A percentile compares a stretch with the other conserved stretches of the same genome.
Conservation (phyloP, 1,284 basidiomycete species). For the Lentinus polychrous region DNA sequence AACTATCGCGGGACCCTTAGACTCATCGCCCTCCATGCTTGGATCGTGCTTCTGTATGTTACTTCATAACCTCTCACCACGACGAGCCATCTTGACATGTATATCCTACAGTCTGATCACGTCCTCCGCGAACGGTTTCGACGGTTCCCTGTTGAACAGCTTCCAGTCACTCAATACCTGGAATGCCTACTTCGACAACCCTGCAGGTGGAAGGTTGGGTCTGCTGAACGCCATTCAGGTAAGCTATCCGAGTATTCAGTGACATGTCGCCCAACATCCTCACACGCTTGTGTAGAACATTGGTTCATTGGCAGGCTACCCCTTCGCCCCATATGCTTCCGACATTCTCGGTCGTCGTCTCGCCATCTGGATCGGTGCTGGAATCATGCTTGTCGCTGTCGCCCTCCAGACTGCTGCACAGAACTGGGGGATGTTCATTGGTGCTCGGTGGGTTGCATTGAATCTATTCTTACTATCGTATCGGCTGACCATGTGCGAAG, state of each 20-base stretch:
- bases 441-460: constrained; percentile 45
- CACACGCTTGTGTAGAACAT: constrained; percentile 44
- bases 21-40: constrained; percentile 55
- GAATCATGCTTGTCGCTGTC: constrained; percentile 60
- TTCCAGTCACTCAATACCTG: constrained; percentile 61
- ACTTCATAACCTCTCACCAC: not conserved
- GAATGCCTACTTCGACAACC: constrained; percentile 49
- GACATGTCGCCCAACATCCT: not conserved
- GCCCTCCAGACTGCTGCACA: constrained; percentile 65
- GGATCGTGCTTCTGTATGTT: constrained; percentile 60
- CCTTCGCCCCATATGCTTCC: constrained; percentile 63
- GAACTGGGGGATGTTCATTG: constrained; percentile 77
- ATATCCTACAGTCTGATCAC: constrained; percentile 50
- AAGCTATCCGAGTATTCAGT: constrained; percentile 12
- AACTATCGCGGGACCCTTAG: constrained; percentile 26
- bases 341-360: constrained; percentile 61
- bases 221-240: constrained; percentile 75
- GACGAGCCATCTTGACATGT: constrained; percentile 1
- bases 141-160: constrained; percentile 75
- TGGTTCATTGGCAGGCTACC: constrained; percentile 57
- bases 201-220: constrained; percentile 52
- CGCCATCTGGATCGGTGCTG: constrained; percentile 57
- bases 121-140: constrained; percentile 71
- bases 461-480: constrained; percentile 1
- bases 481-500: constrained; percentile 20